phyloP scores from a whole-genome alignment of 352 stramenopile species.

The Pythium sukuiense region DNA sequence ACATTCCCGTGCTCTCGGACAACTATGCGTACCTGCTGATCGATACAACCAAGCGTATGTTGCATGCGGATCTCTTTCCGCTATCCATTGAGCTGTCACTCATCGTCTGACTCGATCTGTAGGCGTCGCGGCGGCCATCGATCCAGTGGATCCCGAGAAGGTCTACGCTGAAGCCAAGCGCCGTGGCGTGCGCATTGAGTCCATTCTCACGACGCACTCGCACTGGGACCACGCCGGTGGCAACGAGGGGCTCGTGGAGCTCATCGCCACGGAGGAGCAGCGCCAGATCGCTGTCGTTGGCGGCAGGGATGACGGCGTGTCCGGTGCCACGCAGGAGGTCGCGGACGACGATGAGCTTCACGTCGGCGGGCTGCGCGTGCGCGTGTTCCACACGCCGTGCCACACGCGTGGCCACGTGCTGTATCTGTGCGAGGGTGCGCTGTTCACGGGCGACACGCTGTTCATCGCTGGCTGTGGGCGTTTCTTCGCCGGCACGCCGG shows the following conservation, averaged over 20 bases:
- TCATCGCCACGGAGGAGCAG: conserved; percentile 39
- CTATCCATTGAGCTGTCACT: conserved; percentile 8
- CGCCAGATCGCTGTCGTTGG: conserved; percentile 71
- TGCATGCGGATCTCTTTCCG: neutral
- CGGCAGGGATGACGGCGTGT: conserved; percentile 61
- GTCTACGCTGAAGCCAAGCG: conserved; percentile 65
- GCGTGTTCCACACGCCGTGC: conserved; percentile 86
- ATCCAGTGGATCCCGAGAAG: conserved; percentile 85
- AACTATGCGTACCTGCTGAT: conserved; percentile 93
- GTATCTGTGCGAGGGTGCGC: conserved; percentile 59
- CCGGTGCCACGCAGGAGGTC: conserved; percentile 59
- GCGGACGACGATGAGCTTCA: conserved; percentile 61
- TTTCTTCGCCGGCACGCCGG: conserved; percentile 78
- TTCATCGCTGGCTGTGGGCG: conserved; percentile 90
- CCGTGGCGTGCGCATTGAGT: conserved; percentile 66
- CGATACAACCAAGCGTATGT: conserved; percentile 45
- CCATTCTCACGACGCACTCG: conserved; percentile 91
- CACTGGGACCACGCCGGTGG: conserved; percentile 91
- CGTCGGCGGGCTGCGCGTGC: conserved; percentile 57
- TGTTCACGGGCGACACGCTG: conserved; percentile 93
- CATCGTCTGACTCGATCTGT: neutral
- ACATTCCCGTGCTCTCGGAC: conserved; percentile 85
- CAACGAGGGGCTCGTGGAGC: conserved; percentile 67
- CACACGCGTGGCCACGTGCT: conserved; percentile 91
- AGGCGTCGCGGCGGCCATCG: conserved; percentile 76